Conservation (phyloP, 2,329 filamentous ascomycete genomes). For the Fusarium keratoplasticum region DNA sequence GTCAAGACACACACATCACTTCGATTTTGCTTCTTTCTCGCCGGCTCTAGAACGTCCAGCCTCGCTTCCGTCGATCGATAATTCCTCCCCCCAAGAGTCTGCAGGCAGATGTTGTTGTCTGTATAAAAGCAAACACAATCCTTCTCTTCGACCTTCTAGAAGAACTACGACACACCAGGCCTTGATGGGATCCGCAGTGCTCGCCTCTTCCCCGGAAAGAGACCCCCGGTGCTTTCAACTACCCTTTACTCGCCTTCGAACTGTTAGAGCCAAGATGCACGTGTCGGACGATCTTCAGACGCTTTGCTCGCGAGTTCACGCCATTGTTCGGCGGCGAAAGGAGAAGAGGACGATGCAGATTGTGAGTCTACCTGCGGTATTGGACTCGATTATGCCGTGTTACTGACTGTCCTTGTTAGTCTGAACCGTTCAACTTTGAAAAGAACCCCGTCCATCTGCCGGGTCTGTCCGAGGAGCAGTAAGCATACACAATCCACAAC, state of each 20-base stretch:
- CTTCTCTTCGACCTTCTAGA: slow-evolving; percentile 3
- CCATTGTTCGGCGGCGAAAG: slow-evolving; percentile 57
- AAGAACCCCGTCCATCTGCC: slow-evolving; percentile 64
- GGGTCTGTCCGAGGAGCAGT: slow-evolving; percentile 70
- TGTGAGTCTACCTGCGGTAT: slow-evolving; percentile 50
- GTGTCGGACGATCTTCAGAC: slow-evolving; percentile 58
- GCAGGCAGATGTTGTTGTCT: neutral
- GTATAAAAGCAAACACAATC: neutral
- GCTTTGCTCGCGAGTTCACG: slow-evolving; percentile 58
- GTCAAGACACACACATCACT: neutral
- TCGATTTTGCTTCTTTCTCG: slow-evolving; percentile 12
- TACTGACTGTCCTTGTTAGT: slow-evolving; percentile 55
- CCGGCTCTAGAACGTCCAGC: slow-evolving; percentile 10
- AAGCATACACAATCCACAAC: slow-evolving; percentile 43
- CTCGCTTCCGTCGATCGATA: neutral
- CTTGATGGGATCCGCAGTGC: slow-evolving; percentile 22
- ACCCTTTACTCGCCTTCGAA: slow-evolving; percentile 29
- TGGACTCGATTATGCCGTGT: slow-evolving; percentile 18
- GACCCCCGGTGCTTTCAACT: slow-evolving; percentile 29
- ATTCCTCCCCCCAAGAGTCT: neutral
- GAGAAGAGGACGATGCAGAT: slow-evolving; percentile 58
- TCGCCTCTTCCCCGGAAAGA: slow-evolving; percentile 23
- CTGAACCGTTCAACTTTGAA: slow-evolving; percentile 69
- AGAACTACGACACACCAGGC: slow-evolving; percentile 7
- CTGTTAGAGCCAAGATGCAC: slow-evolving; percentile 44